Conservation (phyloP, 257 asterid species). For the Scutellaria minor region DNA sequence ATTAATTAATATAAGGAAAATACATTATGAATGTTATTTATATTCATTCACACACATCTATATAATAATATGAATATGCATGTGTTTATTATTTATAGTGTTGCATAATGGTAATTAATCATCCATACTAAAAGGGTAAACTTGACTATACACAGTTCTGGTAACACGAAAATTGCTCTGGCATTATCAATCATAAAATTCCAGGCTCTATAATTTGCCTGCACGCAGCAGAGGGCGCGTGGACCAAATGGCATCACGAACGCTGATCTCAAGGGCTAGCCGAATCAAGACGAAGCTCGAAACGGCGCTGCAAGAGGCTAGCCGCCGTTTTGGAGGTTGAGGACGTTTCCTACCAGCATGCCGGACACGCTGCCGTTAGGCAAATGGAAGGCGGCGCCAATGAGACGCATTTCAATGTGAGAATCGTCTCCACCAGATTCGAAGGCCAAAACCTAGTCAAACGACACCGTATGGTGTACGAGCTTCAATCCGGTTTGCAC, state of each 20-base stretch:
- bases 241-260: constrained; percentile 67
- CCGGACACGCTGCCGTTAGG: constrained; percentile 87
- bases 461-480: constrained; percentile 89
- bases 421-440: constrained; percentile 66
- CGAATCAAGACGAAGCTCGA: constrained; percentile 77
- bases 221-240: constrained; percentile 4
- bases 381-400: constrained; percentile 54
- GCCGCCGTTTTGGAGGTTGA: constrained; percentile 71
- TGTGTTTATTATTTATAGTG: too few species aligned
- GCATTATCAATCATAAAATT: too few species aligned
- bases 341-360: constrained; percentile 93
- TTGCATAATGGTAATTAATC: too few species aligned
- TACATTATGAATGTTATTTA: too few species aligned
- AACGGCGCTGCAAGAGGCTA: constrained; percentile 71
- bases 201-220: too few species aligned
- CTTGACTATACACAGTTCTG: too few species aligned
- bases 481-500: constrained; percentile 85
- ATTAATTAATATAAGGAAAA: too few species aligned
- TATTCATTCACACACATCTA: too few species aligned
- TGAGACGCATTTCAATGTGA: constrained; percentile 88
- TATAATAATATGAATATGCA: too few species aligned
- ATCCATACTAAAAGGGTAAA: too few species aligned
- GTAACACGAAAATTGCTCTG: too few species aligned
- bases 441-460: constrained; percentile 80
- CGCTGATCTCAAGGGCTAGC: constrained; percentile 60